Conservation (phyloP, 2,329 filamentous ascomycete species). For the Botrytis medusae region DNA sequence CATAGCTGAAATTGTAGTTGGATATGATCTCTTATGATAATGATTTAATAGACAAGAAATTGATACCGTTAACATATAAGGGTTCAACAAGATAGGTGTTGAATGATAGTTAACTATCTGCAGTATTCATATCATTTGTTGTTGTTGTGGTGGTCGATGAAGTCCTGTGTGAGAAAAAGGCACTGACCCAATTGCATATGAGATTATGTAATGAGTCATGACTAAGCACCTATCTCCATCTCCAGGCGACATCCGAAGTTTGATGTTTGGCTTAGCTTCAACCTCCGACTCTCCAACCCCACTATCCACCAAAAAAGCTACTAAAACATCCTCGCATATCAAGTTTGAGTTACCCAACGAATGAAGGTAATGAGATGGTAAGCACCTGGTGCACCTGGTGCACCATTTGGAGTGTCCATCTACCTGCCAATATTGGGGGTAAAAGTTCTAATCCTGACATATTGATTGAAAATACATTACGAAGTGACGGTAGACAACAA, state of each 20-base stretch:
- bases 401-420: not conserved
- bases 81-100: not conserved
- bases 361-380: conserved; percentile 26
- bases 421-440: not conserved
- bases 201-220: not conserved
- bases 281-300: conserved; percentile 12
- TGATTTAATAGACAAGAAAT: not conserved
- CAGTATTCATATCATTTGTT: not conserved
- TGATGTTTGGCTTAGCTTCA: conserved; percentile 7
- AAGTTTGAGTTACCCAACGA: conserved; percentile 23
- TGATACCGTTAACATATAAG: not conserved
- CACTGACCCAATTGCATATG: not conserved
- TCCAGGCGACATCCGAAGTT: conserved; percentile 13
- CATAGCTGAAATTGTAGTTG: not conserved
- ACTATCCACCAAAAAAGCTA: not conserved
- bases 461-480: not conserved
- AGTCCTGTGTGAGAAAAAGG: too few relatives aligned
- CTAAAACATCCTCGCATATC: conserved; percentile 22
- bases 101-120: not conserved
- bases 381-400: conserved; percentile 5
- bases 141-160: not conserved
- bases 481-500: not conserved
- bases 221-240: not conserved
- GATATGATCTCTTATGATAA: not conserved
- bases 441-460: not conserved